These are phyloP conservation scores for Trichoderma aggressivum DNA, from an alignment of 2,329 filamentous ascomycete genomes.

Conservation along the genomic window DNA sequence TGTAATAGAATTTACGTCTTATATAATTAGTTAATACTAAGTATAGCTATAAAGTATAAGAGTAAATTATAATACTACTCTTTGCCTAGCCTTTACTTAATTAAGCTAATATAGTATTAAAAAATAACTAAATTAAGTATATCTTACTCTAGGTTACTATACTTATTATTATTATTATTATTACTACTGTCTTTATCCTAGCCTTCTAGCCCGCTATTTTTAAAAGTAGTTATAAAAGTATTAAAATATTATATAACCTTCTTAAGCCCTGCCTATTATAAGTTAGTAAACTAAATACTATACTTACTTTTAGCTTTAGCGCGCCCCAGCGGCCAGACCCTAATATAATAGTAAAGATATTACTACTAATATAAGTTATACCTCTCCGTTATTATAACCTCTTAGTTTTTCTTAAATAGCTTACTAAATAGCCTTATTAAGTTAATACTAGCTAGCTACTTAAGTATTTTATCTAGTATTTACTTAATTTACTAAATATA, in stretches of 20 bases:
- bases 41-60: neutral
- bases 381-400: neutral
- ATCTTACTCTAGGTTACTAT: neutral
- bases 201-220: neutral
- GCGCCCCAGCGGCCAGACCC: neutral
- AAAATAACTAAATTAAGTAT: neutral
- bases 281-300: neutral
- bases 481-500: neutral
- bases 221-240: neutral
- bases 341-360: neutral
- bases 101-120: neutral
- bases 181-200: too few relatives aligned
- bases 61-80: neutral
- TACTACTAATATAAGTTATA: neutral
- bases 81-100: neutral
- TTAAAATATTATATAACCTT: neutral
- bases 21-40: neutral
- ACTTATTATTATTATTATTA: neutral
- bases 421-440: neutral
- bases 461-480: neutral
- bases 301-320: neutral
- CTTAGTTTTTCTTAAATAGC: neutral
- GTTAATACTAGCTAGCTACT: neutral
- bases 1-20: neutral
- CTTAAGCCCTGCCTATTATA: neutral